phyloP scores from a whole-genome alignment of 2,329 filamentous ascomycete species.

The Tolypocladium guangdongense region DNA sequence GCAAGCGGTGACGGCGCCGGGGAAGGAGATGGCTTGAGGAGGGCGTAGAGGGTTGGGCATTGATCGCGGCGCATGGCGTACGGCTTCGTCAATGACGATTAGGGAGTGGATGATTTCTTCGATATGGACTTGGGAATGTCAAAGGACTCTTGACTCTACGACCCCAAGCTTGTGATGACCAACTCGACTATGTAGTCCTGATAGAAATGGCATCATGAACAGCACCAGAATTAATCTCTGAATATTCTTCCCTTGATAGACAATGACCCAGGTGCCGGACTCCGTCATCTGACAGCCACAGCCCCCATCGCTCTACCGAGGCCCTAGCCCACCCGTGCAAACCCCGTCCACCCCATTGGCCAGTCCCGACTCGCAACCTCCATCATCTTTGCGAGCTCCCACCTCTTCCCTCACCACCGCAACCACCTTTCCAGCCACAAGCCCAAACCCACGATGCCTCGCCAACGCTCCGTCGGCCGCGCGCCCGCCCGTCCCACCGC shows the following conservation, averaged over 20 bases:
- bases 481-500: slow-evolving; percentile 58
- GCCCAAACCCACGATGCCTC: slow-evolving; percentile 53
- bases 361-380: neutral
- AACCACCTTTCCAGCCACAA: too few relatives aligned
- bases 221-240: neutral
- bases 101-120: neutral
- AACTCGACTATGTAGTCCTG: neutral
- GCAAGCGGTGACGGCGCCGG: neutral
- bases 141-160: neutral
- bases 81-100: neutral
- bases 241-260: neutral
- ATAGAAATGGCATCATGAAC: neutral
- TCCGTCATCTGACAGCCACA: slow-evolving; percentile 5
- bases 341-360: slow-evolving; percentile 18
- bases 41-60: neutral
- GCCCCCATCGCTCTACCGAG: slow-evolving; percentile 9
- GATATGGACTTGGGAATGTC: neutral
- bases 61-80: neutral
- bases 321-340: slow-evolving; percentile 14
- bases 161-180: neutral
- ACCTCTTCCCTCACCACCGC: slow-evolving; percentile 1
- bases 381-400: too few relatives aligned
- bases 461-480: slow-evolving; percentile 59
- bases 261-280: too few relatives aligned
- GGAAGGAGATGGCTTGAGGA: too few relatives aligned